Evolutionary conservation across 805 yeast species (phyloP).

Genomic region (Cyberlindnera bimundalis): DNA sequence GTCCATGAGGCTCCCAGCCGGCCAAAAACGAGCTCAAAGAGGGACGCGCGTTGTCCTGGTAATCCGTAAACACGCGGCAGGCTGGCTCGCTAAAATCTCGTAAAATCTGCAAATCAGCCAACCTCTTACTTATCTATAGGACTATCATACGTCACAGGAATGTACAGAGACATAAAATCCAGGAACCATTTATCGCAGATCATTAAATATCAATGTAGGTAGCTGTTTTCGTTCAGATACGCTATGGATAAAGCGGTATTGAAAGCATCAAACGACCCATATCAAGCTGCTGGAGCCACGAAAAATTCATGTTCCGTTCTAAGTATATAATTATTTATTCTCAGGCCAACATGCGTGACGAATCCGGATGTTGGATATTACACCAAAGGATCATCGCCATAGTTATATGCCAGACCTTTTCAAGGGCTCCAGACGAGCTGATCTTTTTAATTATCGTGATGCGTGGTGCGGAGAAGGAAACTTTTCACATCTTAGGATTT

Average conservation of each 20-base stretch:
- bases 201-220: conserved; percentile 11
- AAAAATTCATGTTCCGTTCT: too few species aligned
- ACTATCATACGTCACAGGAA: too few species aligned
- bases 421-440: not conserved
- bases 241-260: conserved; percentile 7
- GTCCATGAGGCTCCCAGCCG: conserved; percentile 3
- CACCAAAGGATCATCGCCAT: too few species aligned
- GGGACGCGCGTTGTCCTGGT: conserved; percentile 9
- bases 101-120: not conserved
- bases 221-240: conserved; percentile 14
- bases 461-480: not conserved
- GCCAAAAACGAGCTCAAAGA: conserved; percentile 1
- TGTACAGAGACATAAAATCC: too few species aligned
- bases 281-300: not conserved
- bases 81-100: conserved; percentile 9
- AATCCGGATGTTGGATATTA: too few species aligned
- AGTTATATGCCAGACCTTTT: not conserved
- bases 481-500: too few species aligned
- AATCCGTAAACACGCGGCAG: conserved; percentile 8
- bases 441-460: not conserved
- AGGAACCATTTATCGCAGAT: too few species aligned
- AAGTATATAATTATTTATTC: not conserved
- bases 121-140: not conserved
- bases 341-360: too few species aligned
- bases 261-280: conserved; percentile 16